These are phyloP conservation scores for Dactylellina parvicollis DNA, from an alignment of 2,329 filamentous ascomycete genomes.

Conservation along the genomic window DNA sequence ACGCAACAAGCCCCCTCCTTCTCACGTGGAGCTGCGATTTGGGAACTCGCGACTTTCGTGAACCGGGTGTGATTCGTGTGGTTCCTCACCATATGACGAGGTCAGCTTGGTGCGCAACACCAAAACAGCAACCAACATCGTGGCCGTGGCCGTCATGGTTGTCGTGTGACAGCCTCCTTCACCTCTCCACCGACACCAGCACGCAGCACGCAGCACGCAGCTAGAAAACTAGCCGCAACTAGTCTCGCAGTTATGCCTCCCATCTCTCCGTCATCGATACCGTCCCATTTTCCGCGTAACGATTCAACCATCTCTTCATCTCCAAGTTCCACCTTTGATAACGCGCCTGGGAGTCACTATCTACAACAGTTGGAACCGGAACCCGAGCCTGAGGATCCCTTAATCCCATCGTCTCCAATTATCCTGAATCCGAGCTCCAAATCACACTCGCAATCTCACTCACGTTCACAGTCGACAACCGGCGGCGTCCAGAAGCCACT, in stretches of 20 bases:
- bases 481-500: not conserved
- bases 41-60: too few species aligned
- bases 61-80: not conserved
- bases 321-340: slow-evolving; percentile 37
- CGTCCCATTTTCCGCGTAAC: slow-evolving; percentile 18
- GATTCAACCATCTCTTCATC: slow-evolving; percentile 29
- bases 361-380: slow-evolving; percentile 45
- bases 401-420: slow-evolving; percentile 27
- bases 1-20: too few species aligned
- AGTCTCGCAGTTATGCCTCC: slow-evolving; percentile 20
- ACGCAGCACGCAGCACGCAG: not conserved
- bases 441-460: not conserved
- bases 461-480: not conserved
- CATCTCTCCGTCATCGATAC: slow-evolving; percentile 32
- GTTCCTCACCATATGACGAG: slow-evolving; percentile 28
- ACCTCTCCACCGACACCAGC: slow-evolving; percentile 6
- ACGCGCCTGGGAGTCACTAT: slow-evolving; percentile 48
- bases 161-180: slow-evolving; percentile 37
- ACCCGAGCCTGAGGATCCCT: slow-evolving; percentile 10
- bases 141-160: slow-evolving; percentile 1
- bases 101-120: slow-evolving; percentile 16
- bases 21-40: too few species aligned
- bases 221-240: not conserved
- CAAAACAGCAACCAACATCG: not conserved
- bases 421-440: not conserved